Percentiles rank a stretch among this genome's conserved stretches.
phyloP scores from a whole-genome alignment of 176 grass and related monocot genomes.

The Oryza glaberrima region DNA sequence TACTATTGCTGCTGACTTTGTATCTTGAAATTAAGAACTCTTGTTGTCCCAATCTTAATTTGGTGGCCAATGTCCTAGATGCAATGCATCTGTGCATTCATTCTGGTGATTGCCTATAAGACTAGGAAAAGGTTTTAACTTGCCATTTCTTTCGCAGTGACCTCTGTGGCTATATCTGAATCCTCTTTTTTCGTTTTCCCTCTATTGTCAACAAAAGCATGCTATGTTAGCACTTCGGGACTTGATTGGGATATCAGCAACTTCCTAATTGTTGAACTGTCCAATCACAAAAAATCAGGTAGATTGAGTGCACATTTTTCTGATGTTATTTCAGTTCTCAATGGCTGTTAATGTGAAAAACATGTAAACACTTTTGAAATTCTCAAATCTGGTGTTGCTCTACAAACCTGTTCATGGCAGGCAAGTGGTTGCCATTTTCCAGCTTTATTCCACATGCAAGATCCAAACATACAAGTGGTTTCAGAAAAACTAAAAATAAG shows the following conservation, averaged over 20 bases:
- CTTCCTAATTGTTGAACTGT: neutral
- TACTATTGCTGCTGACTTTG: conserved; percentile 40
- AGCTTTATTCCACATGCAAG: neutral
- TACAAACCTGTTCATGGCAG: neutral
- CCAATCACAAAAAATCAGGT: neutral
- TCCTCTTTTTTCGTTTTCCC: neutral
- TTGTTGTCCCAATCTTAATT: conserved; percentile 10
- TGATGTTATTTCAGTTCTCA: neutral
- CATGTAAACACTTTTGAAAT: neutral
- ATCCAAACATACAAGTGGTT: neutral
- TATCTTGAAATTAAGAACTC: conserved; percentile 31
- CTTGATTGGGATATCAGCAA: neutral
- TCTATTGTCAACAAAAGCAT: neutral
- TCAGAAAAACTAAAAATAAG: neutral
- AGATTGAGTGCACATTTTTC: neutral
- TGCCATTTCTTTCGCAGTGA: neutral
- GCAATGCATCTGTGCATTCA: conserved; percentile 39
- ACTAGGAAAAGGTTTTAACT: neutral
- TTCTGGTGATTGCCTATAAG: neutral
- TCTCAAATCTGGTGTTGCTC: neutral
- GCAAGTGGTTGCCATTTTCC: conserved; percentile 7
- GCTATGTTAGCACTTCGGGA: neutral
- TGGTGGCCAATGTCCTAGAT: conserved; percentile 10
- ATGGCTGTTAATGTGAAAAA: conserved; percentile 10
- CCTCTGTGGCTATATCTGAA: neutral